These are phyloP conservation scores for Orychophragmus violaceus DNA, from an alignment of 345 rosid species.

Conservation along the genomic window DNA sequence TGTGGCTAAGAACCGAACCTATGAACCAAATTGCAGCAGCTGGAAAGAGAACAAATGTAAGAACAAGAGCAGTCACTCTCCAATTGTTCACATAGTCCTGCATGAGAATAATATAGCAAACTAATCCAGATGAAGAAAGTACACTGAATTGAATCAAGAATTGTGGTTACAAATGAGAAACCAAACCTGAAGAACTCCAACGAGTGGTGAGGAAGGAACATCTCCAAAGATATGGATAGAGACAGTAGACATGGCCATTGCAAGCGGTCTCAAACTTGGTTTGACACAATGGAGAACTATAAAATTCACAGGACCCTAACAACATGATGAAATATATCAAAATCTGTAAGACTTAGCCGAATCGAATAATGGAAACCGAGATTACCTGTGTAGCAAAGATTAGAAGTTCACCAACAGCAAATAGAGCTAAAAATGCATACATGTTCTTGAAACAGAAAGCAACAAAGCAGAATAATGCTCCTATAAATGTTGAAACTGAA, in stretches of 20 bases:
- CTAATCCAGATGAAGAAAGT: neutral
- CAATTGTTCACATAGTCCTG: conserved; percentile 79
- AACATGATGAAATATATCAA: conserved; percentile 8
- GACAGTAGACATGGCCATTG: conserved; percentile 98
- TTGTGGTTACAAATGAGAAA: neutral
- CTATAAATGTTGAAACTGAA: conserved; percentile 58
- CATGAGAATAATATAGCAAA: conserved; percentile 1
- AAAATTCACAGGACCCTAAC: conserved; percentile 91
- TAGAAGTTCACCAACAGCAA: conserved; percentile 77
- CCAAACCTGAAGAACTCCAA: conserved; percentile 87
- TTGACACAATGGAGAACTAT: conserved; percentile 80
- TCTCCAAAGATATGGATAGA: conserved; percentile 93
- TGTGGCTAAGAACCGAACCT: conserved; percentile 36
- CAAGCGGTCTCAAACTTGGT: conserved; percentile 87
- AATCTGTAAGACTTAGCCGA: neutral
- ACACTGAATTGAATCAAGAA: neutral
- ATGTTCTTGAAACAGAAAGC: conserved; percentile 84
- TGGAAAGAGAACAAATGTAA: conserved; percentile 65
- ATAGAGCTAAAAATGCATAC: conserved; percentile 75
- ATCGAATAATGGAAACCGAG: neutral
- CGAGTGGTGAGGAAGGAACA: conserved; percentile 98
- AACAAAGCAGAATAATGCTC: conserved; percentile 71
- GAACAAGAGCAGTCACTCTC: conserved; percentile 81
- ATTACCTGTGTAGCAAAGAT: conserved; percentile 88
- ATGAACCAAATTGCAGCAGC: conserved; percentile 84